These are phyloP conservation scores for Colletotrichum costaricense DNA, from an alignment of 2,329 filamentous ascomycete genomes.

Conservation along the genomic window DNA sequence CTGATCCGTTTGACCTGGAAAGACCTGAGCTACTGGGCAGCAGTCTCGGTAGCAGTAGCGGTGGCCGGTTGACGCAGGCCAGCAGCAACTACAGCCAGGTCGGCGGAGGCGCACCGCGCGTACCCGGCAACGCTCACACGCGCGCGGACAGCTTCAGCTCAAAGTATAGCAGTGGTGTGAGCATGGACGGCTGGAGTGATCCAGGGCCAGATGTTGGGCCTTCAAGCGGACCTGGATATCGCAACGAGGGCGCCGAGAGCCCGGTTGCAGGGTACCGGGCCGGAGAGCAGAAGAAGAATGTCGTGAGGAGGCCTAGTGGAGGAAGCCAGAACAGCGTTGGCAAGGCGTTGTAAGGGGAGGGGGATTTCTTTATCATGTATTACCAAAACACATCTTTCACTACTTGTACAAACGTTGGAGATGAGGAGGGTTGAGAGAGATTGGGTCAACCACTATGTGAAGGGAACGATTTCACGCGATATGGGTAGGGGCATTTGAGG, in stretches of 20 bases:
- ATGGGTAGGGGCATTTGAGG: neutral
- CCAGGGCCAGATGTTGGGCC: conserved; percentile 66
- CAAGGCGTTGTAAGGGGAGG: conserved; percentile 32
- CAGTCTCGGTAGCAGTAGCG: conserved; percentile 7
- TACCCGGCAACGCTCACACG: conserved; percentile 47
- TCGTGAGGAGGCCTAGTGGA: conserved; percentile 20
- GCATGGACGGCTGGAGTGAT: conserved; percentile 61
- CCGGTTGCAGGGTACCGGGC: conserved; percentile 36
- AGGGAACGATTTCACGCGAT: conserved; percentile 1
- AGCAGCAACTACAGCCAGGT: conserved; percentile 43
- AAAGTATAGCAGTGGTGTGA: conserved; percentile 64
- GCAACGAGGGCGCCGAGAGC: conserved; percentile 42
- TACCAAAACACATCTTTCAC: conserved; percentile 11
- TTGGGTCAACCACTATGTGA: neutral
- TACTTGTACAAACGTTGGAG: conserved; percentile 25
- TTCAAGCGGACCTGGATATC: conserved; percentile 34
- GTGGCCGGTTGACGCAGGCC: conserved; percentile 45
- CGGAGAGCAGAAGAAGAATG: conserved; percentile 31
- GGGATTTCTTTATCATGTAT: neutral
- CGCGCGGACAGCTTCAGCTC: conserved; percentile 53
- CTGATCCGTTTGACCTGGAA: conserved; percentile 75
- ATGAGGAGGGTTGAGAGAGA: neutral
- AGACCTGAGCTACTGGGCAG: conserved; percentile 55
- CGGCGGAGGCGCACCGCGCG: conserved; percentile 25
- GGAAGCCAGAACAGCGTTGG: conserved; percentile 35